Evolutionary conservation across 352 stramenopile genomes (phyloP).

Genomic region (Phytophthora sp.): DNA sequence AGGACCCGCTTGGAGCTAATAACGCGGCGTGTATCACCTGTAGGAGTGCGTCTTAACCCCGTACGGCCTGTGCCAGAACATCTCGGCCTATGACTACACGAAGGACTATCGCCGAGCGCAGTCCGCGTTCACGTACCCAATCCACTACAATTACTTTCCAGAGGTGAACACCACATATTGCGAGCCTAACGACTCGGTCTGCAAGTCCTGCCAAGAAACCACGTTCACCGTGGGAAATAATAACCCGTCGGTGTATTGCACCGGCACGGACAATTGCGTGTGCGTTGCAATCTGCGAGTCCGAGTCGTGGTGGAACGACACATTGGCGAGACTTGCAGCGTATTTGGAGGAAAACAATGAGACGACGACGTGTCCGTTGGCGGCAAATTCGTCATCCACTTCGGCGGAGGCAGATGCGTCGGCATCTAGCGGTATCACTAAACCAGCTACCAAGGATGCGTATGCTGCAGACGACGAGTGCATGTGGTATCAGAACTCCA

Average conservation of each 20-base stretch:
- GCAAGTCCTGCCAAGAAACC: slow-evolving; percentile 37
- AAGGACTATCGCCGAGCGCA: slow-evolving; percentile 56
- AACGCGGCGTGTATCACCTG: neutral
- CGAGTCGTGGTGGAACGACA: slow-evolving; percentile 47
- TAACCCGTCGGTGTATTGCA: slow-evolving; percentile 62
- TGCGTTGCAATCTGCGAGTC: slow-evolving; percentile 65
- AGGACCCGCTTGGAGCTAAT: neutral
- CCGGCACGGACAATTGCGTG: slow-evolving; percentile 43
- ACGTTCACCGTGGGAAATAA: slow-evolving; percentile 43
- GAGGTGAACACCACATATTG: slow-evolving; percentile 64
- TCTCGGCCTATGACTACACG: slow-evolving; percentile 48
- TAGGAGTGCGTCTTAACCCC: slow-evolving; percentile 60
- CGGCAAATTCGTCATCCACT: slow-evolving; percentile 36
- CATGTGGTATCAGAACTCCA: slow-evolving; percentile 73
- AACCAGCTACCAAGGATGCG: slow-evolving; percentile 33
- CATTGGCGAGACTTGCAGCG: slow-evolving; percentile 38
- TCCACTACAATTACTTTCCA: slow-evolving; percentile 71
- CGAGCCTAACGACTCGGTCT: slow-evolving; percentile 40
- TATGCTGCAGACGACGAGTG: slow-evolving; percentile 50
- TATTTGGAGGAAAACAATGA: slow-evolving; percentile 22
- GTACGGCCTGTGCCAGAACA: slow-evolving; percentile 45
- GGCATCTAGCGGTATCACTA: slow-evolving; percentile 17
- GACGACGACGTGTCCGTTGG: slow-evolving; percentile 36
- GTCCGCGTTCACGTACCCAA: slow-evolving; percentile 37
- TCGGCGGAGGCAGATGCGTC: slow-evolving; percentile 10